phyloP scores from a whole-genome alignment of 306 rosid genomes.

The Heteromeles arbutifolia region DNA sequence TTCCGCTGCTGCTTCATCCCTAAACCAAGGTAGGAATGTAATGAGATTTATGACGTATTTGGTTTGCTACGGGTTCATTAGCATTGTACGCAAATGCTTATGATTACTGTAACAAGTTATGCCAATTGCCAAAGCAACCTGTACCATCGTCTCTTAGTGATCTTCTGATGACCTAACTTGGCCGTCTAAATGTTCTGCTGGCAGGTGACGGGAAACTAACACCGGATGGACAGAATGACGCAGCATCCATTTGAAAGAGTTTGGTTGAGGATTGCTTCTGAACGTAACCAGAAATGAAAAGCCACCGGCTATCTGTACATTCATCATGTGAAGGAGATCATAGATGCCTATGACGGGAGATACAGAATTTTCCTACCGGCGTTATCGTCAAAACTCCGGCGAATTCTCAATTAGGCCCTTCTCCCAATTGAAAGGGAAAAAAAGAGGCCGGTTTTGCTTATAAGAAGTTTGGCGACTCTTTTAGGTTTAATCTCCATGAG shows the following conservation, averaged over 20 bases:
- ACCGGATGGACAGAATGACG: slow-evolving; percentile 31
- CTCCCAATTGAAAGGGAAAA: slow-evolving; percentile 11
- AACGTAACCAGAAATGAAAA: slow-evolving; percentile 24
- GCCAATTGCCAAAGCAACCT: not conserved
- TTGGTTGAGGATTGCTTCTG: slow-evolving; percentile 18
- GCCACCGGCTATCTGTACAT: slow-evolving; percentile 53
- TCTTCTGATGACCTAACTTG: slow-evolving; percentile 12
- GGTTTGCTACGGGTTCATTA: not conserved
- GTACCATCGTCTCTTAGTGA: not conserved
- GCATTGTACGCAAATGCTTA: not conserved
- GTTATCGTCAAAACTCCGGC: slow-evolving; percentile 18
- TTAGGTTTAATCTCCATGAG: slow-evolving; percentile 16
- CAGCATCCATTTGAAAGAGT: slow-evolving; percentile 25
- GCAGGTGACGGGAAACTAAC: slow-evolving; percentile 39
- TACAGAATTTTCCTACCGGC: slow-evolving; percentile 41
- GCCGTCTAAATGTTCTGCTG: slow-evolving; percentile 16
- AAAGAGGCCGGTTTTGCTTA: slow-evolving; percentile 1
- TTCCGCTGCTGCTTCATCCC: slow-evolving; percentile 25
- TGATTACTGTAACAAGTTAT: not conserved
- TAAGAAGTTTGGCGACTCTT: not conserved
- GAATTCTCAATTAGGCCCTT: slow-evolving; percentile 13
- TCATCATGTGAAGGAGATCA: slow-evolving; percentile 36
- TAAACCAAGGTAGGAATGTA: slow-evolving; percentile 50
- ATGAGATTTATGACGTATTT: not conserved
- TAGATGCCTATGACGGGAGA: slow-evolving; percentile 42